Evolutionary conservation across 176 grass and related monocot genomes (phyloP).

Genomic region (Musa beccarii): DNA sequence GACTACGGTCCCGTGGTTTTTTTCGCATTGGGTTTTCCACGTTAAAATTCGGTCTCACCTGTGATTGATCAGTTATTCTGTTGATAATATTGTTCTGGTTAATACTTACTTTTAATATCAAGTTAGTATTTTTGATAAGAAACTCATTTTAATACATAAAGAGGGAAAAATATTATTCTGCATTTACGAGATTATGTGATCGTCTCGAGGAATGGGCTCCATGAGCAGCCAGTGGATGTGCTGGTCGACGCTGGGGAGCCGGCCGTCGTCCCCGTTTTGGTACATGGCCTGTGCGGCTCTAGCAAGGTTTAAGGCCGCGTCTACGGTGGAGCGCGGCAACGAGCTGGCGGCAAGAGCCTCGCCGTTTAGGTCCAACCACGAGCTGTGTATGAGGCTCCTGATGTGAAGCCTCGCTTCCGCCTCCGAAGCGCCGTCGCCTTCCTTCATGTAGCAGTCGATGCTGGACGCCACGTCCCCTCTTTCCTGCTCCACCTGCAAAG

Average conservation of each 20-base stretch:
- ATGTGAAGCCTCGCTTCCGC: background rate
- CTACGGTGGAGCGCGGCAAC: background rate
- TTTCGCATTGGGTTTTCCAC: no score
- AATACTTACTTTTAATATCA: no score
- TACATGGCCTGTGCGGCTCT: background rate
- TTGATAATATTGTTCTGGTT: no score
- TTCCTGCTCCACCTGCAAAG: background rate
- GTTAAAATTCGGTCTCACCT: no score
- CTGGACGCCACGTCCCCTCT: background rate
- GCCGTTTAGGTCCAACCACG: constrained; percentile 1
- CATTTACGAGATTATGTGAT: no score
- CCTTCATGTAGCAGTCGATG: constrained; percentile 12
- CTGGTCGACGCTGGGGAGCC: background rate
- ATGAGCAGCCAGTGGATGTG: background rate
- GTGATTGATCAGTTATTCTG: no score
- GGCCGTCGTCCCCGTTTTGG: background rate
- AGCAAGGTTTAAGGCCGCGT: background rate
- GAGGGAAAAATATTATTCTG: no score
- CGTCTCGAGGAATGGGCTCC: background rate
- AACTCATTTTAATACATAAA: no score
- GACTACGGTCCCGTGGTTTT: no score
- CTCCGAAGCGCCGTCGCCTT: background rate
- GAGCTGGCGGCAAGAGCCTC: background rate
- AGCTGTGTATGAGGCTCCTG: background rate
- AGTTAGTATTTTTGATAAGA: no score